Evolutionary conservation across 169 alveolate genomes (phyloP), one percentile per base, ranked within the genome.

Genomic region (Plasmodium vivax): DNA sequence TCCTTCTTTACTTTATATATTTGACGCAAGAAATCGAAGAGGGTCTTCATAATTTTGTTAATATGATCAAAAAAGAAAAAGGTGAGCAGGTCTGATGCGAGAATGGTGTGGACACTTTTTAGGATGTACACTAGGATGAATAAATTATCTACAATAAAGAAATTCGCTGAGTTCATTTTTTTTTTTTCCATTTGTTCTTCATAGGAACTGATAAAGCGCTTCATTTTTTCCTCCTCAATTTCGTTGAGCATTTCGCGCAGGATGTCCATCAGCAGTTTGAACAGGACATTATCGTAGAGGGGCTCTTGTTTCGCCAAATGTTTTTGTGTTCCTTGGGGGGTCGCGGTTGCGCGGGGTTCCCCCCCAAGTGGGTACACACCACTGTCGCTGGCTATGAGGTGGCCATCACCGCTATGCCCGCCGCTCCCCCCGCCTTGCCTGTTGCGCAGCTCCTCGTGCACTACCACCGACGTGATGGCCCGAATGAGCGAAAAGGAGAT

Each of bases 161-260:
- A 82, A 56, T 92, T 92, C 6, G 6, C 4, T 7, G 92, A 82
- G 34, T 92, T 92, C 92, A 92, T 83, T 79, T 92, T 92, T 36
- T 92, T 81, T 82, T 92, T 92, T 56, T 51, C 82, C 7, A 82
- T 71, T 30, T 92, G 95, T 74, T 92, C 92, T 92, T 81, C 95
- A 92, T 92, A 92, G n/a, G 92, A 82, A 8, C 41, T 36, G 38
- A 92, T 54, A 83, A 92, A 82, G n/a, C 62, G 41, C n/a, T 92
- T 47, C 16, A 92, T 82, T 72, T 77, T 82, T 47, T 82, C 85
- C 58, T 82, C 73, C 9, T 82, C 85, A 45, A 92, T 43, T 36
- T 92, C 95, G 58, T 73, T 92, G 16, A 71, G 23, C 85, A 92
- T 92, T 82, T 82, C 85, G 30, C 74, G 74, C 8, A 92, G 85